A percentile compares a stretch with the other conserved stretches of the same genome.
These are phyloP conservation scores for Mycena galopus DNA, from an alignment of 768 basidiomycete species.

Conservation along the genomic window DNA sequence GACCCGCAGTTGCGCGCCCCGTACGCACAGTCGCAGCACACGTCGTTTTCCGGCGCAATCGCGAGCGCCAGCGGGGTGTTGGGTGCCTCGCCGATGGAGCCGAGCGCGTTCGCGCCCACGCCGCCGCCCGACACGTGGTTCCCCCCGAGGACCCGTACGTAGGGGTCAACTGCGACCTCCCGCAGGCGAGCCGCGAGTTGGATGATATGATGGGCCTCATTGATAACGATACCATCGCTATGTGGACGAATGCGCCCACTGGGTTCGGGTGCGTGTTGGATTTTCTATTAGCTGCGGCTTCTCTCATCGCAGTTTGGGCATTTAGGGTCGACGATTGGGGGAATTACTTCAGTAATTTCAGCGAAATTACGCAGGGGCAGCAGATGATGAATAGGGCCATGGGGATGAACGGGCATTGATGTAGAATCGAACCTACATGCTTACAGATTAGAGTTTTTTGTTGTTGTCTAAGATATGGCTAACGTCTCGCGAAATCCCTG, in stretches of 20 bases:
- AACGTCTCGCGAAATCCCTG: background rate
- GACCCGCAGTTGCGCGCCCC: constrained; percentile 17
- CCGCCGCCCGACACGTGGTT: constrained; percentile 4
- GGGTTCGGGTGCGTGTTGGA: constrained; percentile 13
- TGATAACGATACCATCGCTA: constrained; percentile 27
- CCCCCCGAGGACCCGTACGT: constrained; percentile 12
- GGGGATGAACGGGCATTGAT: background rate
- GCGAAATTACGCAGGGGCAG: constrained; percentile 22
- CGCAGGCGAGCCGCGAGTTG: constrained; percentile 6
- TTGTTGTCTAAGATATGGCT: background rate
- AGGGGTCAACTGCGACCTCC: background rate
- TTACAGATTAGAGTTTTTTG: background rate
- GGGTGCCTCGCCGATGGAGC: constrained; percentile 7
- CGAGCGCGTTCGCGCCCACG: constrained; percentile 18
- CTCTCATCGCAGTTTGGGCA: background rate
- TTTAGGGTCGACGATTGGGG: constrained; percentile 27
- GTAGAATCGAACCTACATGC: background rate
- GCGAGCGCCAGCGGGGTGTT: background rate
- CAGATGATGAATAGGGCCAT: background rate
- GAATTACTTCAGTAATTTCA: constrained; percentile 26
- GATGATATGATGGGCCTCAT: constrained; percentile 19
- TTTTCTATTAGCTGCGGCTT: background rate
- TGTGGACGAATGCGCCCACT: constrained; percentile 28
- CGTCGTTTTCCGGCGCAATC: background rate
- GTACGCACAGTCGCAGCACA: background rate